These are phyloP conservation scores for Drosera spatulata DNA, from an alignment of 179 eudicot genomes.

Conservation along the genomic window DNA sequence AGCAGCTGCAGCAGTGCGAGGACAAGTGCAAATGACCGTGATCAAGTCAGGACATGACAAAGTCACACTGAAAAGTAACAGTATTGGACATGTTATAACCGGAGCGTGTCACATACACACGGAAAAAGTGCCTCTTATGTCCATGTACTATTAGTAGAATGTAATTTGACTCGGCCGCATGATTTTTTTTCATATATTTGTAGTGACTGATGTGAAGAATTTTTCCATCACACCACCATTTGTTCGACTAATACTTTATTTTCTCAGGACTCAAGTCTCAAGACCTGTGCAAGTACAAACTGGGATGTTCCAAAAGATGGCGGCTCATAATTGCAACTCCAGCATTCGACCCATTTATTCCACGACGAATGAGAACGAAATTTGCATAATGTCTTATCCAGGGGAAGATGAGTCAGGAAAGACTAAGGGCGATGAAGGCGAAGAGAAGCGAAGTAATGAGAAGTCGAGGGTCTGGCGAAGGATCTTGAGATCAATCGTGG, in stretches of 20 bases:
- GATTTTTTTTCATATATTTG: too few relatives aligned
- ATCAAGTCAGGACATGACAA: slow-evolving; percentile 13
- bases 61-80: slow-evolving; percentile 6
- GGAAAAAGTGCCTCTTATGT: too few relatives aligned
- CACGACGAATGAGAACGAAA: slow-evolving; percentile 17
- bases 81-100: too few relatives aligned
- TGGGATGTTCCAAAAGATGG: slow-evolving; percentile 46
- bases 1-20: slow-evolving; percentile 51
- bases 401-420: slow-evolving; percentile 18
- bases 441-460: neutral
- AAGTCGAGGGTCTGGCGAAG: too few relatives aligned
- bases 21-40: slow-evolving; percentile 42
- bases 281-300: slow-evolving; percentile 1
- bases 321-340: slow-evolving; percentile 55
- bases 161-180: too few relatives aligned
- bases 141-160: too few relatives aligned
- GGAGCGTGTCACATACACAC: too few relatives aligned
- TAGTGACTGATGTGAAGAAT: too few relatives aligned
- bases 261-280: neutral
- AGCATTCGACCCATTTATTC: slow-evolving; percentile 30
- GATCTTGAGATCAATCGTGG: too few relatives aligned
- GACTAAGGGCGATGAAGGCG: slow-evolving; percentile 1
- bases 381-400: slow-evolving; percentile 1
- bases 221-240: too few relatives aligned
- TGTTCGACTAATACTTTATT: too few relatives aligned